Evolutionary conservation across 2,329 filamentous ascomycete genomes (phyloP), one percentile per base, ranked within the genome.

Genomic region (Colletotrichum spaethianum): DNA sequence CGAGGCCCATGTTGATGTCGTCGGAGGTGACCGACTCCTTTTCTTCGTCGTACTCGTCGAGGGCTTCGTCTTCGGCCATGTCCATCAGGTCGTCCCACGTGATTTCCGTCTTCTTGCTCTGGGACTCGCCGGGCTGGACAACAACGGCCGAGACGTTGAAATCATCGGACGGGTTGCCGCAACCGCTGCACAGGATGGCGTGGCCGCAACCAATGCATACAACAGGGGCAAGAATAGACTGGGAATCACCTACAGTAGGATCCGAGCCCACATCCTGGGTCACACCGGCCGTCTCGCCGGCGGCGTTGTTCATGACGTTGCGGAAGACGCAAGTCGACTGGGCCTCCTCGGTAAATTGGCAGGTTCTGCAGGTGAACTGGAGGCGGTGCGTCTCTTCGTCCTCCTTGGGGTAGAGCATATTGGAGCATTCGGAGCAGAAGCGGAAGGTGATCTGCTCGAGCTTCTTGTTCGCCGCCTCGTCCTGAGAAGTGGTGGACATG

Each of bases 381-480:
- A 99, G 92, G 78, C 92, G 92, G 85, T 94, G 94, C 74, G 91
- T 91, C 73, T 92, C 88, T 74, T 93, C 91, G 83, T 99, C 95
- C 87, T 99, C 97, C 84, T 97, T 96, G 62, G 96, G 96, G 80
- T 98, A 98, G 67, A 99, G 88, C 90, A 99, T 93, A 88, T 99
- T 99, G 78, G 95, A 98, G 86, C 96, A 99, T 88, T 99, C 96
- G 78, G 94, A 95, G 87, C 96, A 99, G 89, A 99, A 99, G 79
- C 94, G 93, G 84, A 98, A 99, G 59, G 94, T 95, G 83, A 98
- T 95, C 83, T 97, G 94, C 84, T 96, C 92, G 75, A 87, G 85
- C 76, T 86, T 86, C 78, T 87, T 88, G 77, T 88, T 85, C 62
- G 80, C 79, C 28, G 80, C 79, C 75, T 78, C 82, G 56, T 85